Conservation (phyloP, 352 stramenopile species). For the Halophytophthora batemanensis region DNA sequence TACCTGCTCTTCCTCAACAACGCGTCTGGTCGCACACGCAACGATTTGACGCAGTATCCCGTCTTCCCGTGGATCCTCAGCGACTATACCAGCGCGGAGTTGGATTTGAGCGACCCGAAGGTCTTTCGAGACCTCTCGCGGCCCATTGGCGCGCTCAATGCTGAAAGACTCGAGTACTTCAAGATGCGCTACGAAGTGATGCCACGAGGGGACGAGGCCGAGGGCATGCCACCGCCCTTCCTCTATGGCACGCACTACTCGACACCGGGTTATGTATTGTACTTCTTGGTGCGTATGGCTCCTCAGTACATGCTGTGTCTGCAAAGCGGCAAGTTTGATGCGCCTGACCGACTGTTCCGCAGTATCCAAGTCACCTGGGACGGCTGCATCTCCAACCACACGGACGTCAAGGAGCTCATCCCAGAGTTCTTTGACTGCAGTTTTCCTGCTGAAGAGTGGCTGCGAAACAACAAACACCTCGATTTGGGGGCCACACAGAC, state of each 20-base stretch:
- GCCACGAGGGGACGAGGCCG: conserved; percentile 72
- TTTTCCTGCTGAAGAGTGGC: conserved; percentile 83
- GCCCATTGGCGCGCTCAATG: conserved; percentile 92
- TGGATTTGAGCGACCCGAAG: conserved; percentile 76
- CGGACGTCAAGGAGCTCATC: conserved; percentile 99
- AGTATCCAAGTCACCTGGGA: conserved; percentile 93
- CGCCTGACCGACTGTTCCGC: conserved; percentile 96
- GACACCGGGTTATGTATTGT: conserved; percentile 94
- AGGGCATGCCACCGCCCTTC: conserved; percentile 90
- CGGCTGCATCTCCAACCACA: conserved; percentile 74
- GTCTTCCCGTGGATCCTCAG: conserved; percentile 95
- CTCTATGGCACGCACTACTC: conserved; percentile 96
- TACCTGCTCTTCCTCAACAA: conserved; percentile 89
- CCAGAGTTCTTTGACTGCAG: conserved; percentile 96
- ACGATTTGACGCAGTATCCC: conserved; percentile 93
- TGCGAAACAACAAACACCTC: conserved; percentile 95
- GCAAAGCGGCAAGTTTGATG: conserved; percentile 98
- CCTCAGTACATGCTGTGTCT: conserved; percentile 96
- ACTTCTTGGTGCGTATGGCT: conserved; percentile 97
- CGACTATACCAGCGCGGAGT: conserved; percentile 77
- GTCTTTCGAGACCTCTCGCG: conserved; percentile 92
- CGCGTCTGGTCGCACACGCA: conserved; percentile 67
- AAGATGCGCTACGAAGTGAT: conserved; percentile 88
- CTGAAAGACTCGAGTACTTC: conserved; percentile 87
- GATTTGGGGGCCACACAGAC: conserved; percentile 92